A percentile compares a stretch with the other conserved stretches of the same genome.
phyloP scores from a whole-genome alignment of 192 early-diverging fungal species.

The Entomortierella lignicola region DNA sequence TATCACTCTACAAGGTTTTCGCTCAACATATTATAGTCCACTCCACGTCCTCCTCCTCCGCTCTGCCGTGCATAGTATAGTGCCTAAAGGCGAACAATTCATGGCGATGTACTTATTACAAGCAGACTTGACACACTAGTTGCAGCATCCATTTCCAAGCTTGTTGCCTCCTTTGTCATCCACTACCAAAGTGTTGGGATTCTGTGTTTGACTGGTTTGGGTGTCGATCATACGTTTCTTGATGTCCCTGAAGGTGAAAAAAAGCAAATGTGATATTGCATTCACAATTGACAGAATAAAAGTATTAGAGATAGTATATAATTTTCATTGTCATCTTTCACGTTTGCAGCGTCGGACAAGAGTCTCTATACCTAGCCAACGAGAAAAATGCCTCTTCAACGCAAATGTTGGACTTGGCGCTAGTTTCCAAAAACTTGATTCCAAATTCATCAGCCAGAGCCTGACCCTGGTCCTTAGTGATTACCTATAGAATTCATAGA shows the following conservation, averaged over 20 bases:
- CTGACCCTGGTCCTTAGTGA: slow-evolving; percentile 96
- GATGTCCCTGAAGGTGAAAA: slow-evolving; percentile 78
- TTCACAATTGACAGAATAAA: background rate
- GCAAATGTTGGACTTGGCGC: slow-evolving; percentile 98
- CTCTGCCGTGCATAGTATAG: no score
- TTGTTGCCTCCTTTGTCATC: slow-evolving; percentile 42
- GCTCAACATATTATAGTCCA: no score
- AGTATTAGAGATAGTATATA: no score
- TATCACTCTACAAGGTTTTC: no score
- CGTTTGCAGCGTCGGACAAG: no score
- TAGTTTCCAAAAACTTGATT: slow-evolving; percentile 97
- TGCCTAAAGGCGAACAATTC: no score
- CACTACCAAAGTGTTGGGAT: slow-evolving; percentile 48
- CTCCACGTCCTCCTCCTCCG: no score
- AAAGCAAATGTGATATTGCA: no score
- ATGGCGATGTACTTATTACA: no score
- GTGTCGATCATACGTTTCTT: slow-evolving; percentile 98
- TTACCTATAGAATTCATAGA: slow-evolving; percentile 66
- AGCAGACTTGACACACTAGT: slow-evolving; percentile 10
- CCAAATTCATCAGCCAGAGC: slow-evolving; percentile 93
- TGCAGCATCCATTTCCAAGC: slow-evolving; percentile 48
- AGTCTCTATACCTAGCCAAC: slow-evolving; percentile 81
- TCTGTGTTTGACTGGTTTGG: slow-evolving; percentile 53
- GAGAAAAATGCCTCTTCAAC: slow-evolving; percentile 98
- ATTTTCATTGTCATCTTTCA: no score